A percentile compares a stretch with the other conserved stretches of the same genome.
phyloP scores from a whole-genome alignment of 345 rosid genomes.

The Hibiscus trionum region DNA sequence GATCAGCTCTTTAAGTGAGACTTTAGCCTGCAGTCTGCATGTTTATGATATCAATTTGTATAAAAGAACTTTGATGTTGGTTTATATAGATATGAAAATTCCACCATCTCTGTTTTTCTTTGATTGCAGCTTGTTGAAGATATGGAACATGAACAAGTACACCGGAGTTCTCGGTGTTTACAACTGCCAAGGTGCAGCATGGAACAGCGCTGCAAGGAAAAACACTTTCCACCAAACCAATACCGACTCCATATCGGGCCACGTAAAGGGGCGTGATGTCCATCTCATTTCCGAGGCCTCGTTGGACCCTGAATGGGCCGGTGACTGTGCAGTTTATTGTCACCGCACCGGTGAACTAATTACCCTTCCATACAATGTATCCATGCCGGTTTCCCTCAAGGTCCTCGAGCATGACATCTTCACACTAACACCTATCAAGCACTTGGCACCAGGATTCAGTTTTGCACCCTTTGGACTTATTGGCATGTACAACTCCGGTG shows the following conservation, averaged over 20 bases:
- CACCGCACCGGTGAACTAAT: constrained; percentile 42
- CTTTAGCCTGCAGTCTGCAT: too few relatives aligned
- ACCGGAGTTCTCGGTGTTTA: constrained; percentile 84
- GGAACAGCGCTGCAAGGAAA: constrained; percentile 62
- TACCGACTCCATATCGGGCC: constrained; percentile 44
- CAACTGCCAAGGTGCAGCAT: constrained; percentile 99
- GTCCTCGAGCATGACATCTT: constrained; percentile 57
- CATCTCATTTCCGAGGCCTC: constrained; percentile 76
- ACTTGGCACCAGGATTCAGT: constrained; percentile 39
- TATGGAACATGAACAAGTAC: constrained; percentile 98
- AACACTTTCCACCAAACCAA: constrained; percentile 64
- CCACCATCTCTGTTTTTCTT: not conserved
- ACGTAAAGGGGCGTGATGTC: constrained; percentile 57
- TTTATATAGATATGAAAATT: too few relatives aligned
- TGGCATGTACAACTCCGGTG: constrained; percentile 85
- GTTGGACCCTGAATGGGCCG: constrained; percentile 50
- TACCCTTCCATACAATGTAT: constrained; percentile 49
- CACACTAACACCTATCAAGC: constrained; percentile 61
- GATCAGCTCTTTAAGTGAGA: not conserved
- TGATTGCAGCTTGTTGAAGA: constrained; percentile 76
- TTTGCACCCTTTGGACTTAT: constrained; percentile 80
- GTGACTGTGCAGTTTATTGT: constrained; percentile 57
- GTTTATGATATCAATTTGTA: too few relatives aligned
- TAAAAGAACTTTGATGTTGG: too few relatives aligned
- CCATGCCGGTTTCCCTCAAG: constrained; percentile 71